Evolutionary conservation across 2,329 filamentous ascomycete species (phyloP), one percentile per base, ranked within the genome.

Genomic region (Nothopassalora personata): DNA sequence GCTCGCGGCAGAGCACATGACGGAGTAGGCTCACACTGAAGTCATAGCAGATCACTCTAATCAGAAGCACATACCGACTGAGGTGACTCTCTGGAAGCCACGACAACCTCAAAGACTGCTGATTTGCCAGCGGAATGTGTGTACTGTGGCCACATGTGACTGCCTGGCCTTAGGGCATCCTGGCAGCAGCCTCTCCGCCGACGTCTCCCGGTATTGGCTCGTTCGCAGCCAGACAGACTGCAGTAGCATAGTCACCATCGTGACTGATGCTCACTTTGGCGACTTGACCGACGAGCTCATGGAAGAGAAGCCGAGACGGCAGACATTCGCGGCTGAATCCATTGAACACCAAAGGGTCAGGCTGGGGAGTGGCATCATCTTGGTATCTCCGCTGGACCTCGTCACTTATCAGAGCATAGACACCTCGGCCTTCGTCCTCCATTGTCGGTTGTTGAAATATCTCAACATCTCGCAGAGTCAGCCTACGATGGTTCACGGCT

Each of bases 201-300:
- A 70, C 66, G 57, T 72, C 68, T n/a, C 67, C 64, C 7, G 49
- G 49, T 31, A 56, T 39, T 27, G 68, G 60, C 58, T 68, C 64
- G 13, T 61, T 60, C 5, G 72, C 71, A n/a, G 82, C 84, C 34
- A 90, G 64, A 63, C 86, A 89, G 0, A 87, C 79, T 6, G 88
- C 88, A 19, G 82, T 86, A 9, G 91, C 91, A 74, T 91, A 96
- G 7, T 90, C 87, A 1, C 84, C 86, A 73, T 97, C 92, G 72
- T 97, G 92, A 68, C 88, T 94, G 67, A 97, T 95, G 60, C 88
- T 93, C 48, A 96, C 71, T 68, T 83, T 79, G 13, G 86, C 90
- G 53, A 84, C 77, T 64, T 85, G 81, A n/a, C 75, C 76, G 15
- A 30, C 19, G 13, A 64, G 43, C 18, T 63, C 55, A 15, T 56